These are phyloP conservation scores for Calcarisporium arbuscula DNA, from an alignment of 2,329 filamentous ascomycete species.

Conservation along the genomic window DNA sequence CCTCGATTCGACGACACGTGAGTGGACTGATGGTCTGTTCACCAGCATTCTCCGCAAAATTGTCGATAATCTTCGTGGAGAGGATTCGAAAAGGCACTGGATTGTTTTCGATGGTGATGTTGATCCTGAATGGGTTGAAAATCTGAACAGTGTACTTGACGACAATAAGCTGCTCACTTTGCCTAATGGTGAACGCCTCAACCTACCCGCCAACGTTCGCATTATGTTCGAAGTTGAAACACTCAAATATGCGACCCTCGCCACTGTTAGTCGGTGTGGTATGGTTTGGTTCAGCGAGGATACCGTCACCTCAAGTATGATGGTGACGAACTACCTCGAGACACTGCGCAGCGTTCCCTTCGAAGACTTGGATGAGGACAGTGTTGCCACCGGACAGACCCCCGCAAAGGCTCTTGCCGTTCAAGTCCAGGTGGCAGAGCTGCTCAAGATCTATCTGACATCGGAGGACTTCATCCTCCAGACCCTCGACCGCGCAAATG, in stretches of 20 bases:
- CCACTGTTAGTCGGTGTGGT: conserved; percentile 98
- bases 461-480: conserved; percentile 76
- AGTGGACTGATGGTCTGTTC: conserved; percentile 98
- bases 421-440: conserved; percentile 72
- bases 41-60: conserved; percentile 98
- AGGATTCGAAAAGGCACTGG: conserved; percentile 96
- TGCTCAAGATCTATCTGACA: conserved; percentile 69
- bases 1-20: conserved; percentile 90
- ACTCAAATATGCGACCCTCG: conserved; percentile 92
- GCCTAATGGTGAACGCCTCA: conserved; percentile 96
- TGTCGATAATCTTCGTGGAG: conserved; percentile 94
- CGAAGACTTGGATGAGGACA: conserved; percentile 93
- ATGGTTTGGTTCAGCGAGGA: conserved; percentile 99
- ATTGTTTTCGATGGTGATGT: conserved; percentile 99
- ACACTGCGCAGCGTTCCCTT: conserved; percentile 77
- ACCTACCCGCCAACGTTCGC: conserved; percentile 86
- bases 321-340: conserved; percentile 86
- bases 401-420: conserved; percentile 72
- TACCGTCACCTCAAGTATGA: conserved; percentile 86
- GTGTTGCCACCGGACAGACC: conserved; percentile 66
- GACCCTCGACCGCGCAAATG: conserved; percentile 67
- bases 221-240: conserved; percentile 99
- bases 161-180: conserved; percentile 97
- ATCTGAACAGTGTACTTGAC: conserved; percentile 97
- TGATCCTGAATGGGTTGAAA: conserved; percentile 99